Percentiles rank a stretch among this genome's conserved stretches.
Conservation (phyloP, 1,284 basidiomycete species). For the Bondarzewia mesenterica region DNA sequence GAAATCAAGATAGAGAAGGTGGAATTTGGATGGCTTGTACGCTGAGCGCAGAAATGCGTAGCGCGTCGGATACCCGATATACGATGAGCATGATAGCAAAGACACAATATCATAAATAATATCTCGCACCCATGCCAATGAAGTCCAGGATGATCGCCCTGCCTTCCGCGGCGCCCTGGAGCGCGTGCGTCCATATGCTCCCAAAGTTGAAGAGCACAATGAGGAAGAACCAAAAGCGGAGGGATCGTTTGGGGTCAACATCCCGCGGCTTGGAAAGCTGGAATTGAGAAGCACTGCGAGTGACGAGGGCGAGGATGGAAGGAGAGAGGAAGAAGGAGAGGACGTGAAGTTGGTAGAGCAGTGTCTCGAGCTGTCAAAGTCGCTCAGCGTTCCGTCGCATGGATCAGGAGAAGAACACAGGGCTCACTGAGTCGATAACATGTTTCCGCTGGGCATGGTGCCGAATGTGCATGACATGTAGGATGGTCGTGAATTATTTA, state of each 20-base stretch:
- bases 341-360: conserved; percentile 64
- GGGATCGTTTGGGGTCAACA: conserved; percentile 47
- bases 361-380: conserved; percentile 56
- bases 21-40: conserved; percentile 49
- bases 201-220: conserved; percentile 49
- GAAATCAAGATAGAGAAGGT: conserved; percentile 57
- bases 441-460: conserved; percentile 70
- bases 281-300: conserved; percentile 51
- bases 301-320: conserved; percentile 46
- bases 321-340: conserved; percentile 72
- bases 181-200: conserved; percentile 53
- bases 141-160: conserved; percentile 65
- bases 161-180: conserved; percentile 39
- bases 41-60: conserved; percentile 26
- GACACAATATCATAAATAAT: too few species aligned
- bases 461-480: conserved; percentile 66
- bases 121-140: conserved; percentile 58
- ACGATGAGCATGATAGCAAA: not conserved
- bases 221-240: conserved; percentile 57
- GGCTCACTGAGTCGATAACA: conserved; percentile 61
- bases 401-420: not conserved
- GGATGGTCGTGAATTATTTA: too few species aligned
- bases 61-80: conserved; percentile 13
- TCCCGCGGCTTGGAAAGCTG: conserved; percentile 59
- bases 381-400: not conserved